Evolutionary conservation across 495 filamentous ascomycete genomes (phyloP).

Genomic region (Cudoniella acicularis): DNA sequence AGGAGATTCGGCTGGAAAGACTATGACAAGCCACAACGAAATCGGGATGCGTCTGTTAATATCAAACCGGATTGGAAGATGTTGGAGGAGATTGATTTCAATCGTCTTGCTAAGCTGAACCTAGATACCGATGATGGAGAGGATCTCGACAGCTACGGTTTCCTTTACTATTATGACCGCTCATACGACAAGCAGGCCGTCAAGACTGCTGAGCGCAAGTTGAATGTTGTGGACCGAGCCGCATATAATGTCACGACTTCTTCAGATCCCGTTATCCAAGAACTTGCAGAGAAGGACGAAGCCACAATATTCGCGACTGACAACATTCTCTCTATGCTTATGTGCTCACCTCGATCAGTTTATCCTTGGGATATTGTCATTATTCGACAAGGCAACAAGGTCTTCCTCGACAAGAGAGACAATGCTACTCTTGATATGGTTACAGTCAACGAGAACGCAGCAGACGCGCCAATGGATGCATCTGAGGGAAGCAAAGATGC

Average conservation of each 20-base stretch:
- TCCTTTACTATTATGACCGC: constrained; percentile 96
- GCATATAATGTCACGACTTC: constrained; percentile 98
- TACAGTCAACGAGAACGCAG: constrained; percentile 98
- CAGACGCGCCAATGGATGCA: constrained; percentile 86
- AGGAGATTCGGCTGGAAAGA: constrained; percentile 98
- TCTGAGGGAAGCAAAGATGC: constrained; percentile 90
- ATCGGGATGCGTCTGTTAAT: constrained; percentile 89
- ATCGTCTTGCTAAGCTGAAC: constrained; percentile 89
- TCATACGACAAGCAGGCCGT: constrained; percentile 88
- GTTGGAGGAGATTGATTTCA: constrained; percentile 98
- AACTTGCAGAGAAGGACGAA: constrained; percentile 92
- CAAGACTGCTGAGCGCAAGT: constrained; percentile 79
- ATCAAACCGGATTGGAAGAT: constrained; percentile 93
- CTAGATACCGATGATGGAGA: constrained; percentile 92
- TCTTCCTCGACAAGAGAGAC: constrained; percentile 98
- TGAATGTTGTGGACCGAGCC: constrained; percentile 83
- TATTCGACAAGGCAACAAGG: constrained; percentile 82
- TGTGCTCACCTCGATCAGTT: constrained; percentile 92
- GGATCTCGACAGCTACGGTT: constrained; percentile 91
- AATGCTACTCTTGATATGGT: constrained; percentile 92
- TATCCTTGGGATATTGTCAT: constrained; percentile 99
- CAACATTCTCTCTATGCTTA: constrained; percentile 96
- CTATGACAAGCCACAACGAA: constrained; percentile 95
- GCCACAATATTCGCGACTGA: constrained; percentile 96
- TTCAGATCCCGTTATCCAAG: constrained; percentile 93